Percentiles rank a stretch among this genome's conserved stretches.
These are phyloP conservation scores for Trichosphaerium sp. DNA, from an alignment of 78 protist species.

Conservation along the genomic window DNA sequence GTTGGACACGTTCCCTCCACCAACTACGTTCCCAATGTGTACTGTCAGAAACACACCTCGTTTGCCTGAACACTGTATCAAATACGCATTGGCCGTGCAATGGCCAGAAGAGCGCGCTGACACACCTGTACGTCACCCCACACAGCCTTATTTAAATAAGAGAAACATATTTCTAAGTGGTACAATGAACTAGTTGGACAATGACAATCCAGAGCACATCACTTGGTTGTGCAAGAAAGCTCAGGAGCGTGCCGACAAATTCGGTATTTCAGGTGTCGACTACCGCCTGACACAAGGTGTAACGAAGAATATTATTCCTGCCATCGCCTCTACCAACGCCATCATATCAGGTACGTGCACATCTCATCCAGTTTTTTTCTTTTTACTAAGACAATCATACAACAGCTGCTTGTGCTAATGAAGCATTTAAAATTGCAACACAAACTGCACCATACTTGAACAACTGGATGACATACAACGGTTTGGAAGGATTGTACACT, in stretches of 20 bases:
- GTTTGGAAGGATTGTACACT: slow-evolving; percentile 63
- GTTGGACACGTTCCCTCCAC: slow-evolving; percentile 81
- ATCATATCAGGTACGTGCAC: slow-evolving; percentile 72
- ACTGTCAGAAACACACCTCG: slow-evolving; percentile 91
- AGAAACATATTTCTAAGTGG: background rate
- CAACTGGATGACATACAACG: slow-evolving; percentile 76
- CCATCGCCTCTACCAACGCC: slow-evolving; percentile 96
- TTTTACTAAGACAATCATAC: background rate
- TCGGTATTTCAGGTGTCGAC: slow-evolving; percentile 83
- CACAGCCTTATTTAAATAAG: slow-evolving; percentile 30
- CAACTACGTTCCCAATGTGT: slow-evolving; percentile 80
- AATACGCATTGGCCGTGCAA: slow-evolving; percentile 52
- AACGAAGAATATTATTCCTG: slow-evolving; percentile 93
- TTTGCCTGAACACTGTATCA: slow-evolving; percentile 91
- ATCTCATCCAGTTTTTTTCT: too few species aligned
- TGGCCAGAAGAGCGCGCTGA: slow-evolving; percentile 17
- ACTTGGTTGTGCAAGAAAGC: slow-evolving; percentile 75
- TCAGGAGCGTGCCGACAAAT: slow-evolving; percentile 66
- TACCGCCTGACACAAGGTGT: slow-evolving; percentile 81
- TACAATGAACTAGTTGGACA: slow-evolving; percentile 38
- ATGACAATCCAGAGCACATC: slow-evolving; percentile 84
- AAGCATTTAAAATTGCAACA: slow-evolving; percentile 83
- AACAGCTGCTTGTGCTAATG: slow-evolving; percentile 77
- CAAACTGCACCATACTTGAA: slow-evolving; percentile 30
- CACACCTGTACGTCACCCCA: background rate